Base-by-base conservation (phyloP, 768 basidiomycete genomes). In the Russula sp. region DNA sequence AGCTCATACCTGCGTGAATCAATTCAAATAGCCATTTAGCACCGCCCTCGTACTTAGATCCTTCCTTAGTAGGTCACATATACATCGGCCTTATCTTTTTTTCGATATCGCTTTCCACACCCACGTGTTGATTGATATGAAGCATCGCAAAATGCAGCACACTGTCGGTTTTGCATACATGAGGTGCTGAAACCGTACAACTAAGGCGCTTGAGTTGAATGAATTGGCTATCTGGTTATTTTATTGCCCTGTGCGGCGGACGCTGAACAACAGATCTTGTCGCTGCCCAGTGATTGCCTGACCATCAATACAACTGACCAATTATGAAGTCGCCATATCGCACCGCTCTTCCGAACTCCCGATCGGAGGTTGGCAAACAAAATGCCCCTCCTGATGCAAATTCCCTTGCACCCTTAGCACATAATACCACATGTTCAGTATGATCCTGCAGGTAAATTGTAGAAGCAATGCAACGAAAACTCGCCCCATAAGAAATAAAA, bases 1-100 rank as follows among this genome's bases (percentile, higher is more conserved):
- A 59, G 49, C 47, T 55, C 44, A 35, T 52, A 27, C 22, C 47
- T 49, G 44, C 57, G 50, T 64, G 53, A 44, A 52, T 64, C 58
- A 64, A 55, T 44, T n/a, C 57, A 45, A 59, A 60, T 64, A 64
- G 55, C 58, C 58, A 64, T 42, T 64, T 27, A 64, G 63, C 63
- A 64, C 54, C 18, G 63, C 63, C 59, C 47, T 55, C 54, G 55
- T 64, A 59, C 40, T 64, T 64, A 64, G 54, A 64, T 59, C 32
- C 52, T 32, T 54, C 27, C n/a, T 44, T 59, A 64, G 57, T 59
- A 55, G 58, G 53, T 60, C 58, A 64, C 58, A 37, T 56, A 60
- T 60, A 64, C 63, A 60, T 32, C 48, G 59, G 48, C 48, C 54
- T 52, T 10, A 49, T 4, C 45, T n/a, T n/a, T 48, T 61, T 10